Conservation (phyloP, 257 asterid species). For the Salvia hispanica region DNA sequence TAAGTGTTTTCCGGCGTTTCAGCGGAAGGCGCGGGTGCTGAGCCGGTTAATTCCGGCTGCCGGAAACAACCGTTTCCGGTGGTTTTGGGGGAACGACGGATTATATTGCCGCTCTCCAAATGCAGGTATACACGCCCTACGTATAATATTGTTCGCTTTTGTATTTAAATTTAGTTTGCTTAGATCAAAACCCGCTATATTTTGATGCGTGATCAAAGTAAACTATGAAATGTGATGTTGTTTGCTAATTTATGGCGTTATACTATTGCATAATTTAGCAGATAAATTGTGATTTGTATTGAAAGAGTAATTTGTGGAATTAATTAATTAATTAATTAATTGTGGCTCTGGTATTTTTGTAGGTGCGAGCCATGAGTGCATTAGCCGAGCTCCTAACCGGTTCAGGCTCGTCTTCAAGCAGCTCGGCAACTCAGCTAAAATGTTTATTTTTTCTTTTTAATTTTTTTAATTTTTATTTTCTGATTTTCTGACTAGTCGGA, state of each 20-base stretch:
- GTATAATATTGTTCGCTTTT: no score
- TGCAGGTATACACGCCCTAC: constrained; percentile 53
- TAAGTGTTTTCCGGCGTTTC: constrained; percentile 75
- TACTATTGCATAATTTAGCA: background rate
- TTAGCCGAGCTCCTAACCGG: no score
- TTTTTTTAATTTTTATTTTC: no score
- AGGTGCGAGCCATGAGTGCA: no score
- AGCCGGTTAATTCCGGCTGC: constrained; percentile 86
- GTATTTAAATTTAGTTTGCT: no score
- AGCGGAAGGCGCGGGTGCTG: constrained; percentile 68
- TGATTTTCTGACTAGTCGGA: no score
- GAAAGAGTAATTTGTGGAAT: background rate
- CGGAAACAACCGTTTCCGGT: constrained; percentile 84
- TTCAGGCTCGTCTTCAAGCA: no score
- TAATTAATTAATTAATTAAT: background rate
- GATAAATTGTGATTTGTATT: background rate
- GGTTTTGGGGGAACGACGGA: constrained; percentile 84
- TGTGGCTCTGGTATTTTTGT: no score
- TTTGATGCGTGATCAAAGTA: background rate
- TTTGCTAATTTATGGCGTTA: background rate
- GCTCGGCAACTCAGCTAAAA: no score
- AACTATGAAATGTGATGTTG: background rate
- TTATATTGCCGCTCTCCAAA: constrained; percentile 91
- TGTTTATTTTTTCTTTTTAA: no score
- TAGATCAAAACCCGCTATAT: no score